Base-by-base conservation (phyloP, 805 yeast species). In the Saturnispora sanitii region DNA sequence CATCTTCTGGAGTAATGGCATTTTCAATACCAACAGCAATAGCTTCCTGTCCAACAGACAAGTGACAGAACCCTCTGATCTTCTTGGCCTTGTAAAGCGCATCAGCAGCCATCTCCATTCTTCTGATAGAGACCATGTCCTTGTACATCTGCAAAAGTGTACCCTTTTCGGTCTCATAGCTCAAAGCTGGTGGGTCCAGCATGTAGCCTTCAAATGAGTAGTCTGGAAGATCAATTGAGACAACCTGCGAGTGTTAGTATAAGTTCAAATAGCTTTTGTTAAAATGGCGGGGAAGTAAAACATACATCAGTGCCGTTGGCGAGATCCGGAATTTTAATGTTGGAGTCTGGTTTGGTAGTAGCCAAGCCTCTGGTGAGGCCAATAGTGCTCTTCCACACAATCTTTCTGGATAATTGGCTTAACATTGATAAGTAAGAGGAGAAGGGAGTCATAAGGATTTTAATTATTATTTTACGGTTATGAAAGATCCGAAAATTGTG, bases 71-170 rank as follows among this genome's bases (percentile, higher is more conserved):
- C 55, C 98, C 98, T 72, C 97, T 79, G 59, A 92, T 88, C 70
- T 90, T 87, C 74, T 92, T 92, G 57, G 97, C 95, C 73, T 92
- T 92, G 74, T 92, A 92, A 50, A 92, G 71, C 25, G 96, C 97
- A 63, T 92, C 98, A 47, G 97, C 79, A 32, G 96, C 94, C 95
- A 92, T 90, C 71, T 92, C 98, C 92, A 92, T 79, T 68, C 98
- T 83, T 75, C 95, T 80, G 61, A 90, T 79, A 51, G 81, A 67
- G 52, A 82, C 77, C 97, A 92, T 88, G 62, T 90, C 95, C 69
- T 86, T 83, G 77, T 88, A 92, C 96, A 92, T 86, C 60, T 87
- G 78, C 57, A 92, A 70, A 54, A 92, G 66, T 42, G 79, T 73
- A 38, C 75, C 72, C 73, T 86, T 87, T 55, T 84, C 79, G 43